Base-by-base conservation (phyloP, 2,329 filamentous ascomycete species). In the Alternaria gaisen region DNA sequence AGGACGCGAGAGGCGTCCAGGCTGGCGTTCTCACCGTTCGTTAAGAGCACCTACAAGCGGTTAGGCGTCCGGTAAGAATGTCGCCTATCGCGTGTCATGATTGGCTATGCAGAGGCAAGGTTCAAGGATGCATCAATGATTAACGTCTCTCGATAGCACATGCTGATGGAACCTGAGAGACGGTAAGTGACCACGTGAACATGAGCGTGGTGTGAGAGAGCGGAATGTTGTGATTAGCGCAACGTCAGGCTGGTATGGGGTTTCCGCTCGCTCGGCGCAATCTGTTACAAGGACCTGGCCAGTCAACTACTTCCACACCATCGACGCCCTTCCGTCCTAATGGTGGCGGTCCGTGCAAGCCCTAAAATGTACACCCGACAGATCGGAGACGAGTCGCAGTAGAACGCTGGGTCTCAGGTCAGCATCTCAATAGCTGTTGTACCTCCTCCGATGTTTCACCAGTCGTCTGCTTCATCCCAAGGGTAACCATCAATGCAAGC, bases 1-100 rank as follows among this genome's bases (percentile, higher is more conserved):
- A 47, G 61, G 64, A 64, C 61, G 68, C 68, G 64, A 70, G 69
- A 72, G 66, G 72, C 68, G 67, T 73, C 53, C 38, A 58, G 28
- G 41, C 65, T 58, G 65, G 63, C 64, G 66, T 64, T 59, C 54
- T 67, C 56, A 66, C 57, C 56, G 51, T 71, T 78, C 76, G 76
- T 75, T 66, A 74, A 77, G 56, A 42, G 56, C 65, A 53, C 50
- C 75, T 66, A 26, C 14, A 67, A 69, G 36, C 16, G 63, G 72
- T 51, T 69, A 75, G 73, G 63, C 53, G 57, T 66, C 56, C 64
- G 53, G 66, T 40, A 6, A 34, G 24, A 36, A 58, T 52, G 41
- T 76, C 71, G 70, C 65, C 58, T 73, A 70, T 53, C 43, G 43
- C 16, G 26, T 14, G 16, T 38, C 28, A 50, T 73, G 60, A 77